These are phyloP conservation scores for Teratosphaeria destructans DNA, from an alignment of 2,329 filamentous ascomycete species.

Conservation along the genomic window DNA sequence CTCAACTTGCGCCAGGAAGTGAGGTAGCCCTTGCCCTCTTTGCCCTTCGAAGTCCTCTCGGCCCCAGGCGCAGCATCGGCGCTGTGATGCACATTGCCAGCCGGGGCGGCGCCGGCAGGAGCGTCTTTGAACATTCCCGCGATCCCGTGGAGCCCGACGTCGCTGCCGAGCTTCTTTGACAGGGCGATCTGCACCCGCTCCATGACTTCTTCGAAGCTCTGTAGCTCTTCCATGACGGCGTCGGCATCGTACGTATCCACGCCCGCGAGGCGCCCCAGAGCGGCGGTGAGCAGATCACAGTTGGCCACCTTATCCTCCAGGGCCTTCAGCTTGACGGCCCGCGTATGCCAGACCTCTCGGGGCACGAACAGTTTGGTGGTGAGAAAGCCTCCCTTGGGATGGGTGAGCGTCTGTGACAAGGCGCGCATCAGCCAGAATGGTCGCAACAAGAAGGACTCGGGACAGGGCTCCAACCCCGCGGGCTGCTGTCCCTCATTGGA, in stretches of 20 bases:
- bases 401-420: slow-evolving; percentile 81
- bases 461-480: slow-evolving; percentile 78
- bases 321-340: slow-evolving; percentile 82
- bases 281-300: slow-evolving; percentile 83
- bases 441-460: slow-evolving; percentile 75
- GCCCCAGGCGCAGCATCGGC: slow-evolving; percentile 23
- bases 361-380: slow-evolving; percentile 88
- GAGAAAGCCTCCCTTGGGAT: slow-evolving; percentile 83
- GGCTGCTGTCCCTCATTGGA: slow-evolving; percentile 54
- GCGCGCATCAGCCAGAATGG: slow-evolving; percentile 98
- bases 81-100: slow-evolving; percentile 6
- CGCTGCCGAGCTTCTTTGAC: slow-evolving; percentile 77
- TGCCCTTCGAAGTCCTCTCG: slow-evolving; percentile 38
- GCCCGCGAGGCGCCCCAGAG: slow-evolving; percentile 57
- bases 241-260: slow-evolving; percentile 88
- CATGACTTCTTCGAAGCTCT: slow-evolving; percentile 71
- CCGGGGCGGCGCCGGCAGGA: slow-evolving; percentile 14
- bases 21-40: slow-evolving; percentile 64
- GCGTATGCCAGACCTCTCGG: slow-evolving; percentile 85
- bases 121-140: slow-evolving; percentile 65
- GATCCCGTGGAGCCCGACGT: slow-evolving; percentile 74
- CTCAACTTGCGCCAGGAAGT: slow-evolving; percentile 85
- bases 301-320: slow-evolving; percentile 89
- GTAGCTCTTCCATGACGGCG: slow-evolving; percentile 87
- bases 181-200: slow-evolving; percentile 73